Evolutionary conservation across 345 rosid species (phyloP), one percentile per base, ranked within the genome.

Genomic region (Mallotus nudiflorus): DNA sequence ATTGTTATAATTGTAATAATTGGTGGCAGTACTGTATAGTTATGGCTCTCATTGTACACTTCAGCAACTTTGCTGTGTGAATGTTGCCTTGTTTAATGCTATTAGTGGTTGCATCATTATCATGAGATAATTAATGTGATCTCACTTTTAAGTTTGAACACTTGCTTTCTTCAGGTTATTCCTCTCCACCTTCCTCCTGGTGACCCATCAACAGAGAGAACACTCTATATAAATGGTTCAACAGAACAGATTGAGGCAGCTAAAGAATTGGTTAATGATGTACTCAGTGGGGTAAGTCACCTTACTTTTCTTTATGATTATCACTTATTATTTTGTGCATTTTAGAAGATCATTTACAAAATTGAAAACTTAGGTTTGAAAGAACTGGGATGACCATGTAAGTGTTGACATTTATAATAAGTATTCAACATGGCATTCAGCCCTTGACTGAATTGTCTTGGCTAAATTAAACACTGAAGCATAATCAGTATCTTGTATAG

Each of bases 241-340:
- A 29, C 52, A 19, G 79, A 75, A 69, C 73, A 75, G 63, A 57
- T 75, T 65, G 79, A 75, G 40, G 79, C 79, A 44, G 79, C 79
- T 7, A 75, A 69, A 64, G 70, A 69, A 51, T 65, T 75, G 70
- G 52, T 75, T 27, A 70, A 69, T 56, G 79, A 75, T 15, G 79
- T 69, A 61, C 24, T 68, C 49, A 74, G 50, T 29, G 78, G 73
- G 69, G 78, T 74, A 67, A 62, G 78, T 60, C 14, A 6, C 29
- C 31, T n/a, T 27, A 53, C 7, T 52, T 31, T 48, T 67, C 39
- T 37, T 14, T 18, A 2, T 50, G n/a, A 8, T 1, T 48, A 1
- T 3, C 11, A n/a, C 11, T 53, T 20, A 28, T 19, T 48, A 8
- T 46, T 28, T 56, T 29, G 12, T 35, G 18, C 28, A 12, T 46